phyloP scores from a whole-genome alignment of 1,139 yeast species.

The Candida labiduridarum region DNA sequence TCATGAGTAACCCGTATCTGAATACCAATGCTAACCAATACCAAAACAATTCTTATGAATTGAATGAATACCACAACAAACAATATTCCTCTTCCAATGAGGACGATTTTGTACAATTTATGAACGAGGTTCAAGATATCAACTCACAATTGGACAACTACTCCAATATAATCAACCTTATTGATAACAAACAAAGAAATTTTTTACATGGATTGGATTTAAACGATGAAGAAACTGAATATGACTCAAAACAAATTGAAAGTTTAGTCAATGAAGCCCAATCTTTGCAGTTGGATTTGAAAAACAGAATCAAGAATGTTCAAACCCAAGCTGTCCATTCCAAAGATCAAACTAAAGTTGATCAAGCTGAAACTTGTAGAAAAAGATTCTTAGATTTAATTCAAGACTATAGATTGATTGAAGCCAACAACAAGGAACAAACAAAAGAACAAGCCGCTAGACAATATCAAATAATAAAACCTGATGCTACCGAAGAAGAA shows the following conservation, averaged over 20 bases:
- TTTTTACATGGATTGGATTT: conserved; percentile 76
- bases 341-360: conserved; percentile 76
- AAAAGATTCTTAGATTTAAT: conserved; percentile 83
- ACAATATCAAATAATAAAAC: conserved; percentile 90
- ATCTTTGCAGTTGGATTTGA: conserved; percentile 73
- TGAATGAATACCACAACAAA: conserved; percentile 34
- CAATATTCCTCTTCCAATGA: conserved; percentile 28
- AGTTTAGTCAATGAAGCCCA: conserved; percentile 77
- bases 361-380: conserved; percentile 89
- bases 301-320: conserved; percentile 72
- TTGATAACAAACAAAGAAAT: conserved; percentile 80
- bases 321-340: conserved; percentile 62
- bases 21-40: conserved; percentile 7
- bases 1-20: conserved; percentile 35
- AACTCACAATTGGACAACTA: conserved; percentile 82
- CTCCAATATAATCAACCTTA: conserved; percentile 71
- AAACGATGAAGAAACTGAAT: conserved; percentile 75
- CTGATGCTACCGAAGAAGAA: conserved; percentile 88
- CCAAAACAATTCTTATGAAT: conserved; percentile 22
- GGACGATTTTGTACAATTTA: conserved; percentile 73
- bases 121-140: conserved; percentile 81
- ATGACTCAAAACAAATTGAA: conserved; percentile 76
- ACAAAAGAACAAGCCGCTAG: conserved; percentile 89
- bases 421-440: conserved; percentile 82
- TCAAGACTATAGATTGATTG: conserved; percentile 84